phyloP scores from a whole-genome alignment of 768 basidiomycete species.

The Leccinellum albellum region DNA sequence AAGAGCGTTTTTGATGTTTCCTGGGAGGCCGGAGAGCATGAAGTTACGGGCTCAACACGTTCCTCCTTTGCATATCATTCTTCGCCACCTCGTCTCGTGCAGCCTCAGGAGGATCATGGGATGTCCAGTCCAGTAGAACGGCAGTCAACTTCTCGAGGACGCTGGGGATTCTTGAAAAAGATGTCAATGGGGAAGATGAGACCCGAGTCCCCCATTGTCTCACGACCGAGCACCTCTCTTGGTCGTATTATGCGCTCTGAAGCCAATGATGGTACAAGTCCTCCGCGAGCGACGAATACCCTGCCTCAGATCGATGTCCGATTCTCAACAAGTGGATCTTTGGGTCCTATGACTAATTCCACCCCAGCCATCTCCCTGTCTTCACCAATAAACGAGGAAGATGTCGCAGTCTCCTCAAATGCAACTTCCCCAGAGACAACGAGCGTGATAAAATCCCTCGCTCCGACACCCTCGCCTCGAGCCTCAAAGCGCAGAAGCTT shows the following conservation, averaged over 20 bases:
- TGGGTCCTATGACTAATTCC: conserved; percentile 46
- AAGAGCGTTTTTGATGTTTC: conserved; percentile 50
- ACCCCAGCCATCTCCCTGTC: conserved; percentile 30
- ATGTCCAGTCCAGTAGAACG: conserved; percentile 25
- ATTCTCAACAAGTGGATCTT: conserved; percentile 64
- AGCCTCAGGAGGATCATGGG: conserved; percentile 11
- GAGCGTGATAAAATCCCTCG: conserved; percentile 33
- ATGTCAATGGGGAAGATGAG: conserved; percentile 97
- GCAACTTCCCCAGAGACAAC: conserved; percentile 3
- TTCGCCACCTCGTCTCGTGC: conserved; percentile 26
- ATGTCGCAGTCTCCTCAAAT: conserved; percentile 1
- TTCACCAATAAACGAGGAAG: conserved; percentile 22
- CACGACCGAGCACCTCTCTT: conserved; percentile 37
- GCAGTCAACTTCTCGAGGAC: conserved; percentile 39
- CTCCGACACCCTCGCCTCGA: conserved; percentile 42
- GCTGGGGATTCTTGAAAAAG: conserved; percentile 96
- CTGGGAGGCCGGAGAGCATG: conserved; percentile 30
- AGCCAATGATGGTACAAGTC: conserved; percentile 16
- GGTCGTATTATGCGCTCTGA: conserved; percentile 16
- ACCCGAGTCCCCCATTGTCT: conserved; percentile 46
- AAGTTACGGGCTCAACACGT: conserved; percentile 11
- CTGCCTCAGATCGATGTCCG: conserved; percentile 66
- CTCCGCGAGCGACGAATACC: conserved; percentile 34
- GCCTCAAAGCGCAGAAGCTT: conserved; percentile 81
- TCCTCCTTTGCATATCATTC: conserved; percentile 23